Percentiles rank a stretch among this genome's conserved stretches.
phyloP scores from a whole-genome alignment of 1,284 basidiomycete genomes.

The Coniferiporia sulphurascens region DNA sequence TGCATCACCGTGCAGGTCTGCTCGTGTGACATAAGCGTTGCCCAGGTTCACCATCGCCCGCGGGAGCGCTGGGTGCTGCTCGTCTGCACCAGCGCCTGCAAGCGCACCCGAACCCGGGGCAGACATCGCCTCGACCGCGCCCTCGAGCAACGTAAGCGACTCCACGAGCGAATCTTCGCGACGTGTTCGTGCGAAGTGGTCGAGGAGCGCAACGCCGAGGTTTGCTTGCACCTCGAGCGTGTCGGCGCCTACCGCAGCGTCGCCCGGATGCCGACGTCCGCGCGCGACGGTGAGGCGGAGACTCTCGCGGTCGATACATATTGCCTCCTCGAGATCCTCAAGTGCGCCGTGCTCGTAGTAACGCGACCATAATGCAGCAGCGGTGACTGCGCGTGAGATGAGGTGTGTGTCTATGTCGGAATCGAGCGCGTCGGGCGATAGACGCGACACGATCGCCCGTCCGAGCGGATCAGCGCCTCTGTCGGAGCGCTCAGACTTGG shows the following conservation, averaged over 20 bases:
- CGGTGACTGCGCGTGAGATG: constrained; percentile 9
- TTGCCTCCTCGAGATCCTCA: constrained; percentile 12
- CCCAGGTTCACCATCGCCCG: constrained; percentile 16
- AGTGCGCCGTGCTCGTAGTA: constrained; percentile 12
- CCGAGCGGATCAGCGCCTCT: not conserved
- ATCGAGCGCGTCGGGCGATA: not conserved
- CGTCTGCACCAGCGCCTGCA: not conserved
- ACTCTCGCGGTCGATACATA: constrained; percentile 10
- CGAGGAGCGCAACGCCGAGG: constrained; percentile 12
- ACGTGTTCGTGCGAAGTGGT: constrained; percentile 10
- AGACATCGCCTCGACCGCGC: constrained; percentile 1
- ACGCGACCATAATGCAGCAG: constrained; percentile 9
- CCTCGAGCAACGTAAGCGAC: constrained; percentile 4
- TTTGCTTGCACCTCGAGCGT: constrained; percentile 1
- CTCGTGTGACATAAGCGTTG: constrained; percentile 8
- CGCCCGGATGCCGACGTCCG: not conserved
- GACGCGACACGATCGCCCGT: not conserved
- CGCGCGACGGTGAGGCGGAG: not conserved
- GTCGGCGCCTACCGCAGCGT: not conserved
- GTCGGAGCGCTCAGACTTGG: not conserved
- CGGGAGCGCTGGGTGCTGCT: not conserved
- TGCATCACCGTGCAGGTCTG: not conserved
- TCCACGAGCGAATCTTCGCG: constrained; percentile 1
- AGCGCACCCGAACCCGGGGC: not conserved
- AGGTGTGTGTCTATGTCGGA: not conserved